phyloP scores from a whole-genome alignment of 1,284 basidiomycete genomes.

The Tilletiaria anomala region DNA sequence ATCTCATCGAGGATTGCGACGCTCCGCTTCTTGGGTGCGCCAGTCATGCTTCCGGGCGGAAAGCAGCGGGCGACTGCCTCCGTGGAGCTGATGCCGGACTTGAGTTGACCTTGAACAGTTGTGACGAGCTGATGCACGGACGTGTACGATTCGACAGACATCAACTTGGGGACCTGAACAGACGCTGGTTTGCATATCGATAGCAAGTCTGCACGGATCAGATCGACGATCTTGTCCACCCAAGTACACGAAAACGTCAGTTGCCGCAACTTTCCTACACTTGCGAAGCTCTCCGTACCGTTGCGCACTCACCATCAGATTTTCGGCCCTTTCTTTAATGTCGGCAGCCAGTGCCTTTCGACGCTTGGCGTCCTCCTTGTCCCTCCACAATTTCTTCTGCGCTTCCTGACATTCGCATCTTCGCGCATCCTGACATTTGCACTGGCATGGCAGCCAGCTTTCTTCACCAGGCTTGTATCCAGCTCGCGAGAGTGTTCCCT shows the following conservation, averaged over 20 bases:
- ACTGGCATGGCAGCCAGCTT: constrained; percentile 1
- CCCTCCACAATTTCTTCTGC: constrained; percentile 12
- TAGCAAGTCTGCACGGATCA: constrained; percentile 80
- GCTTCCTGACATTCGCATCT: constrained; percentile 7
- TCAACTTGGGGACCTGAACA: constrained; percentile 72
- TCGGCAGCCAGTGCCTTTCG: constrained; percentile 52
- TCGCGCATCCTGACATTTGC: constrained; percentile 2
- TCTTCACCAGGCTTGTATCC: constrained; percentile 29
- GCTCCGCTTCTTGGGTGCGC: constrained; percentile 85
- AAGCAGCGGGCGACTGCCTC: constrained; percentile 58
- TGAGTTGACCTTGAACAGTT: constrained; percentile 55
- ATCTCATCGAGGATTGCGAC: constrained; percentile 75
- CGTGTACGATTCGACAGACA: constrained; percentile 77
- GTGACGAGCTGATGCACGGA: constrained; percentile 95
- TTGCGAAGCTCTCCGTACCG: neutral
- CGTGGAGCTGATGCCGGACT: constrained; percentile 46
- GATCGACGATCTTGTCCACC: constrained; percentile 66
- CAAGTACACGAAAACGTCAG: too few species aligned
- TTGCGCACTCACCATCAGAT: constrained; percentile 56
- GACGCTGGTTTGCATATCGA: constrained; percentile 54
- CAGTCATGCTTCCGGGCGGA: constrained; percentile 77
- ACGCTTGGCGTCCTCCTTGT: constrained; percentile 37
- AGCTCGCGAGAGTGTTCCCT: constrained; percentile 51
- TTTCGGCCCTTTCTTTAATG: constrained; percentile 86
- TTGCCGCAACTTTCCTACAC: too few species aligned